Evolutionary conservation across 192 early-diverging fungal species (phyloP).

Genomic region (Spizellomyces punctatus): DNA sequence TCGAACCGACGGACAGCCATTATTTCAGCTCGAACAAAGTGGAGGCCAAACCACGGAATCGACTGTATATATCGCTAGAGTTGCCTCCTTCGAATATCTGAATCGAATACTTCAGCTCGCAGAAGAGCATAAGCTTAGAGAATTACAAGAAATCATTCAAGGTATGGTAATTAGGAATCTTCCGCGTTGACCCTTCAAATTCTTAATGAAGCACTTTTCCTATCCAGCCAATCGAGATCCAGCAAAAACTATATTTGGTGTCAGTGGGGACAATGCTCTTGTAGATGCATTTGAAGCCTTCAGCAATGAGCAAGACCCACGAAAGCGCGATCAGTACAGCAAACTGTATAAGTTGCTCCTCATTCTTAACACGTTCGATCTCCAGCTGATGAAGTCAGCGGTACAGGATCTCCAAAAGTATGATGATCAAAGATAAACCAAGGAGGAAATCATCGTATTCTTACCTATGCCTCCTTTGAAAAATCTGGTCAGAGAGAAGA

Average conservation of each 20-base stretch:
- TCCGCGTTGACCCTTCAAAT: not conserved
- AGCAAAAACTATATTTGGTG: constrained; percentile 53
- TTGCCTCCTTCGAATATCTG: constrained; percentile 47
- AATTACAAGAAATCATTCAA: constrained; percentile 56
- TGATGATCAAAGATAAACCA: not conserved
- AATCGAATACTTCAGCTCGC: constrained; percentile 44
- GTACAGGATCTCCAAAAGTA: constrained; percentile 49
- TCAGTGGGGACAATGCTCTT: constrained; percentile 36
- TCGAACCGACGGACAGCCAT: constrained; percentile 44
- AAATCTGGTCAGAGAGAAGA: constrained; percentile 34
- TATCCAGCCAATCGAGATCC: constrained; percentile 51
- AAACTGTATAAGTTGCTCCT: constrained; percentile 60
- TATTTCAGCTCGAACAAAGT: constrained; percentile 46
- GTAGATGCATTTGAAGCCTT: constrained; percentile 57
- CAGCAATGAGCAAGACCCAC: constrained; percentile 44
- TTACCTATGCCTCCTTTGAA: not conserved
- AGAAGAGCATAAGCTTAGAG: constrained; percentile 48
- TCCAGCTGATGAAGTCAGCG: constrained; percentile 49
- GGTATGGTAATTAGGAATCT: constrained; percentile 24
- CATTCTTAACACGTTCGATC: constrained; percentile 56
- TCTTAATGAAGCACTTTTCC: not conserved
- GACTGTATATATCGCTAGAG: constrained; percentile 36
- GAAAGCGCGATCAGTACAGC: constrained; percentile 47
- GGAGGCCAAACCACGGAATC: constrained; percentile 10
- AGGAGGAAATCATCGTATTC: not conserved